Conservation (phyloP, 1,284 basidiomycete genomes). For the Ceratobasidium sp. region DNA sequence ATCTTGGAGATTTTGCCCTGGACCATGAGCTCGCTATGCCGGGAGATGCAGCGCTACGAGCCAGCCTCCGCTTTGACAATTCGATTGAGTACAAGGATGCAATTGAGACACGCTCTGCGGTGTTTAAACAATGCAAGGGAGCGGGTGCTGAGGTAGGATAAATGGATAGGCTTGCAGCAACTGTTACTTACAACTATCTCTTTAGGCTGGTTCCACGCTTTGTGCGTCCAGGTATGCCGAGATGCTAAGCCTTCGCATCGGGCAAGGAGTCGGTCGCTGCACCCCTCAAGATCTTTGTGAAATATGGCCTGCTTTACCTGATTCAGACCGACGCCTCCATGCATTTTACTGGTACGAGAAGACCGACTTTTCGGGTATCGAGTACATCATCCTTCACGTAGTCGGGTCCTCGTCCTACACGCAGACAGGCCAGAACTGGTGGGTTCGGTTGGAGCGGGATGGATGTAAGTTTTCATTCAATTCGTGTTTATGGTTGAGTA, state of each 20-base stretch:
- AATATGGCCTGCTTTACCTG: conserved; percentile 27
- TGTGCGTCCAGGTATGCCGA: conserved; percentile 2
- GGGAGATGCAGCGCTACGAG: background rate
- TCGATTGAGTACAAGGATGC: conserved; percentile 11
- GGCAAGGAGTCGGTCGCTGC: conserved; percentile 11
- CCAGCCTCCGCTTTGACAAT: background rate
- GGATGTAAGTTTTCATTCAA: conserved; percentile 15
- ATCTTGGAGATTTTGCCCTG: background rate
- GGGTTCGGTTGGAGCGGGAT: conserved; percentile 30
- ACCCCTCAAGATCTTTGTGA: conserved; percentile 39
- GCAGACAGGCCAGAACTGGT: conserved; percentile 11
- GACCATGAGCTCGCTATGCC: background rate
- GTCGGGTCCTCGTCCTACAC: conserved; percentile 10
- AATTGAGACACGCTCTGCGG: background rate
- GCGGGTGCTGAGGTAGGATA: too few species aligned
- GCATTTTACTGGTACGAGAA: conserved; percentile 30
- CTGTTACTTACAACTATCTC: background rate
- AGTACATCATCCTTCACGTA: conserved; percentile 27
- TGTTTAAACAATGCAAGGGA: background rate
- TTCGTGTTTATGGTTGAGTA: too few species aligned
- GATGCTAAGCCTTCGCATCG: conserved; percentile 20
- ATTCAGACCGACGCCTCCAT: conserved; percentile 32
- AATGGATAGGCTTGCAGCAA: too few species aligned
- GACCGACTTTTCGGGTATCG: conserved; percentile 17
- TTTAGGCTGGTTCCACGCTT: background rate